A percentile compares a stretch with the other conserved stretches of the same genome.
phyloP scores from a whole-genome alignment of 345 rosid genomes.

The Rhizophora mangle region DNA sequence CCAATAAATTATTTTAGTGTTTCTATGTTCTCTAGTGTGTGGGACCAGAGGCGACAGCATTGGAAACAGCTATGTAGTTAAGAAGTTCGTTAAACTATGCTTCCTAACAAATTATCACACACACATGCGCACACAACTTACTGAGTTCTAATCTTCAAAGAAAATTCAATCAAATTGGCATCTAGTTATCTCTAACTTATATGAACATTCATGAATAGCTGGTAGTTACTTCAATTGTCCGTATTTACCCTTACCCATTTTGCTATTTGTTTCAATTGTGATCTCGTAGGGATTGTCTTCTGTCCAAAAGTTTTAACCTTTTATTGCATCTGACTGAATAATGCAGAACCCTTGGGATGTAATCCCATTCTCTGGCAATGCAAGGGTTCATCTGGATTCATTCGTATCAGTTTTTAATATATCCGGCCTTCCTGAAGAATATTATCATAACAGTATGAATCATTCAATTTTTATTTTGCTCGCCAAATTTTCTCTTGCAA shows the following conservation, averaged over 20 bases:
- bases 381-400: conserved; percentile 76
- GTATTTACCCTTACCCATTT: not conserved
- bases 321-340: not conserved
- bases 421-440: conserved; percentile 81
- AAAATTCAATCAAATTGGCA: not conserved
- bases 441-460: conserved; percentile 66
- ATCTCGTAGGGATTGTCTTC: conserved; percentile 3
- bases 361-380: conserved; percentile 67
- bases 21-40: no score
- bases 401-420: conserved; percentile 78
- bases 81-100: no score
- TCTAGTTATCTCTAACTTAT: conserved; percentile 1
- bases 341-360: conserved; percentile 95
- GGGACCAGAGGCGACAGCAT: no score
- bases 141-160: not conserved
- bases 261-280: not conserved
- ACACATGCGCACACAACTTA: not conserved
- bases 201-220: not conserved
- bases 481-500: not conserved
- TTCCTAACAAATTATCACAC: no score
- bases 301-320: not conserved
- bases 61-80: no score
- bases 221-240: not conserved
- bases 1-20: no score
- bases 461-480: not conserved